Evolutionary conservation across 495 filamentous ascomycete species (phyloP).

Genomic region (Aspergillus ellipticus): DNA sequence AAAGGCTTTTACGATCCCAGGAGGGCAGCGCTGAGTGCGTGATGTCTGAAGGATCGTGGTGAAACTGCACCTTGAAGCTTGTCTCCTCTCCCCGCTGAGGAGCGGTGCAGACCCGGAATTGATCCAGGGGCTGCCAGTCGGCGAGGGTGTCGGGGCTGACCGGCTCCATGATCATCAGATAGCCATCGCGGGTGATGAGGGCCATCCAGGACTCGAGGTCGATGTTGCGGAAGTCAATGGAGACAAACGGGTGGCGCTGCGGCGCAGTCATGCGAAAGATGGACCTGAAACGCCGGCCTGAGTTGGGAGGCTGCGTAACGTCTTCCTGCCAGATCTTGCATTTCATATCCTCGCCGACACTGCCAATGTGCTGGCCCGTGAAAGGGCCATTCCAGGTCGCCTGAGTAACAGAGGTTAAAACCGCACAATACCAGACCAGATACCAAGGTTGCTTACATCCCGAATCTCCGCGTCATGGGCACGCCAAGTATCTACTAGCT

Average conservation of each 20-base stretch:
- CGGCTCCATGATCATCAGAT: conserved; percentile 78
- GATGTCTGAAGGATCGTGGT: conserved; percentile 75
- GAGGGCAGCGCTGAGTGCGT: conserved; percentile 73
- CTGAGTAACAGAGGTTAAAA: conserved; percentile 38
- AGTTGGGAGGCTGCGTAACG: conserved; percentile 62
- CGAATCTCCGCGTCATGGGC: conserved; percentile 90
- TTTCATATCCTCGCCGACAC: conserved; percentile 79
- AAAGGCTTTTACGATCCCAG: conserved; percentile 67
- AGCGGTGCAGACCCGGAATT: conserved; percentile 58
- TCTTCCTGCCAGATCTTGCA: conserved; percentile 91
- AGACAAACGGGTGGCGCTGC: conserved; percentile 63
- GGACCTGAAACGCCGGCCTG: conserved; percentile 72
- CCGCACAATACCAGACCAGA: conserved; percentile 3
- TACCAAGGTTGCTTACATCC: conserved; percentile 55
- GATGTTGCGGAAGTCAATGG: conserved; percentile 74
- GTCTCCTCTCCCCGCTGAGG: conserved; percentile 75
- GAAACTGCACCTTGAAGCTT: conserved; percentile 78
- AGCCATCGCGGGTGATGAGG: conserved; percentile 74
- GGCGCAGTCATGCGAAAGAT: conserved; percentile 54
- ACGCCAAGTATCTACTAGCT: conserved; percentile 79
- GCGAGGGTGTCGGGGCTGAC: conserved; percentile 77
- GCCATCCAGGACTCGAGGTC: conserved; percentile 77
- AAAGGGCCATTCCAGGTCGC: conserved; percentile 75
- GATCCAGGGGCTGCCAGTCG: conserved; percentile 71
- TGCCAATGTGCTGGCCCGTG: conserved; percentile 59